Evolutionary conservation across 1,284 basidiomycete species (phyloP).

Genomic region (Paramarasmius palmivorus): DNA sequence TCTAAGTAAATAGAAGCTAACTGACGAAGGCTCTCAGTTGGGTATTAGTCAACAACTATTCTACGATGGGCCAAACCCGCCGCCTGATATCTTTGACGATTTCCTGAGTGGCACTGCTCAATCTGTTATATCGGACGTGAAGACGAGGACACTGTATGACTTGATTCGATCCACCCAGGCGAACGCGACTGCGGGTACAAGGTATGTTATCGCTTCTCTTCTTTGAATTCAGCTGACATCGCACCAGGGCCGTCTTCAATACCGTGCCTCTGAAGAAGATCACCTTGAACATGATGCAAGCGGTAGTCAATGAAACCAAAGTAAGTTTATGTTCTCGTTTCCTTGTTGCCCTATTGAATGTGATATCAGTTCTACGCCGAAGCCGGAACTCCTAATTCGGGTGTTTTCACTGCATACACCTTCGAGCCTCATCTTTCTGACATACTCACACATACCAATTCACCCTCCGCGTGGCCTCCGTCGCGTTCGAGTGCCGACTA

Average conservation of each 20-base stretch:
- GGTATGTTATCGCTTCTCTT: no score
- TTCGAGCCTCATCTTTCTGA: slow-evolving; percentile 25
- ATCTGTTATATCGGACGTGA: slow-evolving; percentile 35
- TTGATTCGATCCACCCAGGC: slow-evolving; percentile 42
- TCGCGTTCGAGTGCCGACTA: slow-evolving; percentile 36
- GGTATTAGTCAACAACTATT: slow-evolving; percentile 41
- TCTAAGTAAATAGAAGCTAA: no score
- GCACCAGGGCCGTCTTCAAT: slow-evolving; percentile 44
- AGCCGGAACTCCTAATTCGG: slow-evolving; percentile 25
- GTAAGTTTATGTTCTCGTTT: slow-evolving; percentile 31
- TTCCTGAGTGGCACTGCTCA: slow-evolving; percentile 39
- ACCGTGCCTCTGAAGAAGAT: slow-evolving; percentile 46
- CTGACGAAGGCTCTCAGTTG: slow-evolving; percentile 25
- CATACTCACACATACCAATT: slow-evolving; percentile 40
- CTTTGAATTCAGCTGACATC: not conserved
- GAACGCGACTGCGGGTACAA: slow-evolving; percentile 39
- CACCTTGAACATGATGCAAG: slow-evolving; percentile 40
- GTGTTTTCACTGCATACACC: slow-evolving; percentile 13
- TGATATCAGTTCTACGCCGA: not conserved
- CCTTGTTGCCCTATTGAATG: not conserved
- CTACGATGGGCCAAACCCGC: slow-evolving; percentile 52
- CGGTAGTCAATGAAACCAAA: slow-evolving; percentile 48
- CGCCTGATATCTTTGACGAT: slow-evolving; percentile 48
- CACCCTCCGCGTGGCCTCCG: slow-evolving; percentile 49
- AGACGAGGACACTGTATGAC: slow-evolving; percentile 37